Base-by-base conservation (phyloP, 352 stramenopile genomes). In the Phytophthora sp. region DNA sequence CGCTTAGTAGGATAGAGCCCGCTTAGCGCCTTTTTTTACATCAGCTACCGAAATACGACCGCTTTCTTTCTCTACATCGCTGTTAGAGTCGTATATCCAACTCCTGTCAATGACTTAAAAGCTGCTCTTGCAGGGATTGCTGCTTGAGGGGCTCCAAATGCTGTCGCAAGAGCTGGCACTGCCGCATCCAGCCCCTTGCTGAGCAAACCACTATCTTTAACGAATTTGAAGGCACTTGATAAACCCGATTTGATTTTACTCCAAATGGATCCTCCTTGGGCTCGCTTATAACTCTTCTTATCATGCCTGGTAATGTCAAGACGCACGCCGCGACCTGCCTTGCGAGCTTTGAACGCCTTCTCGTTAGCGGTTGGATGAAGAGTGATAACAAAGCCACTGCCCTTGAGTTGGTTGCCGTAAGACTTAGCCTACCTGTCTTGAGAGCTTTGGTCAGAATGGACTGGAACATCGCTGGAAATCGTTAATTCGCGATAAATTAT, bases 141-240 rank as follows among this genome's bases (percentile, higher is more conserved):
- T n/a, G n/a, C 37, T 13, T n/a, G 23, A 5, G 37, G 8, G n/a
- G 24, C 18, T 9, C 38, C 20, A 10, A 20, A 17, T 28, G n/a
- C 24, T 9, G 38, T 45, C 4, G 20, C 20, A 28, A 45, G 17
- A 11, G 18, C 38, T 4, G 38, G 38, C 8, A 45, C 38, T 17
- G 20, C 38, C 2, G 20, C 38, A 26, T 45, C 18, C 0, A 45
- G 18, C 8, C 18, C 20, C 20, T 45, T 45, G 20, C 20, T 45
- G 3, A 56, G 18, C 10, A 56, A 5, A 5, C 13, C 34, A 10
- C 13, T 20, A 8, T 46, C 34, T 28, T 37, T 56, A 15, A 18
- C 46, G 11, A 56, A 38, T 11, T 56, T 56, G 11, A 39, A 56
- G 15, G 35, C n/a, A n/a, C n/a, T n/a, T n/a, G n/a, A n/a, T n/a